phyloP scores from a whole-genome alignment of 495 filamentous ascomycete genomes.

The Lentithecium fluviatile region DNA sequence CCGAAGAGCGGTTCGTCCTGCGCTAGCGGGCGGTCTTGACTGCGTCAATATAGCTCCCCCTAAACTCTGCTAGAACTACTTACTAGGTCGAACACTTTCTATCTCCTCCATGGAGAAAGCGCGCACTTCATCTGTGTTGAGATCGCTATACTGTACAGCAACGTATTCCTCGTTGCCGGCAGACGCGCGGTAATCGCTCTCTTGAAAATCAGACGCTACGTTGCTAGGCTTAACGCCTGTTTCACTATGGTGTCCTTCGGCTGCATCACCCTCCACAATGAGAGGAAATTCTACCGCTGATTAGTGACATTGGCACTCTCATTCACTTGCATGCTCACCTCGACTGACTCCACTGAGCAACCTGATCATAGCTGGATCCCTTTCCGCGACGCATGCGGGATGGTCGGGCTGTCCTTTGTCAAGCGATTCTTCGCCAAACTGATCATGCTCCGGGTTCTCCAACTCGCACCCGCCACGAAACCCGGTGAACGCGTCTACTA shows the following conservation, averaged over 20 bases:
- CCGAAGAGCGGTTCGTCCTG: constrained; percentile 6
- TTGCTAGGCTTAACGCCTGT: constrained; percentile 5
- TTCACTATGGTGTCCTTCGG: constrained; percentile 8
- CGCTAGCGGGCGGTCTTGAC: background rate
- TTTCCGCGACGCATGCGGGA: constrained; percentile 10
- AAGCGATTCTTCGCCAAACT: constrained; percentile 11
- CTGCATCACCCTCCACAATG: constrained; percentile 9
- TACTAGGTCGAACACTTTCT: background rate
- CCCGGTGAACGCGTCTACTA: constrained; percentile 6
- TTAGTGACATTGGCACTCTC: constrained; percentile 9
- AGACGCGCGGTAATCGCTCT: constrained; percentile 5
- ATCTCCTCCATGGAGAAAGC: no score
- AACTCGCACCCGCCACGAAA: background rate
- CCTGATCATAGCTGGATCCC: constrained; percentile 9
- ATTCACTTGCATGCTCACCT: constrained; percentile 9
- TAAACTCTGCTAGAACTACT: constrained; percentile 4
- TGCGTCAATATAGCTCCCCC: background rate
- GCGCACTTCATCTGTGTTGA: no score
- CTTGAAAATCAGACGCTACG: constrained; percentile 6
- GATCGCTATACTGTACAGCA: background rate
- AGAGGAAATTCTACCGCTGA: constrained; percentile 23
- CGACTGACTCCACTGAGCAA: constrained; percentile 20
- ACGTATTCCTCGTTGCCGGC: background rate
- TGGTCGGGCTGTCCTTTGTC: constrained; percentile 8
- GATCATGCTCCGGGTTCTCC: constrained; percentile 13